Base-by-base conservation (phyloP, 352 stramenopile species). In the Globisporangium heterothallicum region DNA sequence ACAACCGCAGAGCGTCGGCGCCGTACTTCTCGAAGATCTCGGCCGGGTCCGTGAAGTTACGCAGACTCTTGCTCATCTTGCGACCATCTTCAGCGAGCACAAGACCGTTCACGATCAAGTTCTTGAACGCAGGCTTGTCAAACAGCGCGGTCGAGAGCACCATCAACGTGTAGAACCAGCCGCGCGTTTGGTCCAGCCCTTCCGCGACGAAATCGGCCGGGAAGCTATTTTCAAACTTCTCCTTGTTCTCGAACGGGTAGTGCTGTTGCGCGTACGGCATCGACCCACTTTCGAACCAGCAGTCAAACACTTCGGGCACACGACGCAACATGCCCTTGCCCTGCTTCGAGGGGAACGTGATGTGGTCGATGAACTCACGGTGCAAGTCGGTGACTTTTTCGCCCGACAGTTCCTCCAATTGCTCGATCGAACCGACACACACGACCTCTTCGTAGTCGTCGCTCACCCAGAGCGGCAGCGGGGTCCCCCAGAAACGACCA, bases 111-210 rank as follows among this genome's bases (percentile, higher is more conserved):
- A 98, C 94, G 64, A 99, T 98, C 18, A 99, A 63, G 78, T 99
- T 99, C 70, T 99, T 98, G 74, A 99, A 99, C 29, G 97, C 94
- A 6, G 97, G 97, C 68, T 99, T 97, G 74, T 99, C 95, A 64
- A 99, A 99, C 6, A 99, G 82, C 19, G 96, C 97, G 24, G 97
- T 99, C 6, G 94, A 98, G 14, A 99, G 78, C 30, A 99, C 96
- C 96, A 99, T 99, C 6, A 99, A 79, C 9, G 97, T 99, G 78
- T 99, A 99, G 79, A 99, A 99, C 97, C 97, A 99, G 35, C 97
- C 97, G 67, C 97, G 93, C 12, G 97, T 99, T 74, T 99, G 97
- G 75, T 99, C 97, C 13, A 99, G 86, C 19, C 97, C 97, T 77
- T 99, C 97, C 21, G 97, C 97, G 61, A 99, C 98, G 53, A 99